These are phyloP conservation scores for Pyrenula aspistea DNA, from an alignment of 495 filamentous ascomycete genomes.

Conservation along the genomic window DNA sequence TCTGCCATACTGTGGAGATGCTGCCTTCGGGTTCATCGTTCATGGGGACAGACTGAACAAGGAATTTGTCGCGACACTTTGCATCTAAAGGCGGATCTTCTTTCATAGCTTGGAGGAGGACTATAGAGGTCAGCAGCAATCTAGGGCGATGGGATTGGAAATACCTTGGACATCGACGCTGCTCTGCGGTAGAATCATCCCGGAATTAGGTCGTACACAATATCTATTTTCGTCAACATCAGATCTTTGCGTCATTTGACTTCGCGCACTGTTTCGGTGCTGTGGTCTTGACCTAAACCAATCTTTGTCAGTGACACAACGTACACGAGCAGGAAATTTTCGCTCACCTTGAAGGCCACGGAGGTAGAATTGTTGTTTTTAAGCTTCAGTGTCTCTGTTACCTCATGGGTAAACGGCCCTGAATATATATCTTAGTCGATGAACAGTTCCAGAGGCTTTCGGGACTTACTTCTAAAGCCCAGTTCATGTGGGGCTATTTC, in stretches of 20 bases:
- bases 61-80: conserved; percentile 94
- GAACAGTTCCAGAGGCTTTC: neutral
- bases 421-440: conserved; percentile 9
- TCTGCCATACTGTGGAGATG: conserved; percentile 41
- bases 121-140: conserved; percentile 30
- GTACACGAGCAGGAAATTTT: conserved; percentile 6
- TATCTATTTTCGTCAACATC: conserved; percentile 47
- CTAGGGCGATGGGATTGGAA: conserved; percentile 16
- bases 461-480: conserved; percentile 74
- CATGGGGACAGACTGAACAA: conserved; percentile 87
- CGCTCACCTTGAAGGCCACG: conserved; percentile 83
- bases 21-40: conserved; percentile 61
- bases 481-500: conserved; percentile 86
- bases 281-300: conserved; percentile 85
- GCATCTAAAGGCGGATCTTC: conserved; percentile 75
- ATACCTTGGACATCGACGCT: conserved; percentile 87
- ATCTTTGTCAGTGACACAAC: conserved; percentile 1
- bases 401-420: conserved; percentile 92
- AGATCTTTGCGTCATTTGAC: neutral
- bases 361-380: conserved; percentile 67
- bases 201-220: conserved; percentile 94
- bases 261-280: conserved; percentile 89
- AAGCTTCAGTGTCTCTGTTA: conserved; percentile 70
- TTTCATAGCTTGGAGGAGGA: conserved; percentile 95
- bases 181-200: conserved; percentile 78